Percentiles rank a stretch among this genome's conserved stretches.
phyloP scores from a whole-genome alignment of 108 stramenopile species.

The Aurantiochytrium sp. region DNA sequence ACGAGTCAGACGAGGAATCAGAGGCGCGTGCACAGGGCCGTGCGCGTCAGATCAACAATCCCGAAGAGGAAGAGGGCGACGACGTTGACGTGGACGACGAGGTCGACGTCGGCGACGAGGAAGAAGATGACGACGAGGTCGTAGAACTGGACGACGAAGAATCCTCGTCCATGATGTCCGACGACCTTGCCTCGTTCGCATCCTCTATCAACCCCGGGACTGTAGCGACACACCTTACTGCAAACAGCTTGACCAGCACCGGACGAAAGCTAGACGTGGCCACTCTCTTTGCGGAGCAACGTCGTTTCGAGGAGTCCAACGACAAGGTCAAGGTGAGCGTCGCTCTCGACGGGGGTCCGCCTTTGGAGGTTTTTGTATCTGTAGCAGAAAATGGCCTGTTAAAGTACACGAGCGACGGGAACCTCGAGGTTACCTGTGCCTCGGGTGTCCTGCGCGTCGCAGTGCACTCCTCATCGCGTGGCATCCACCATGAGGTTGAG shows the following conservation, averaged over 20 bases:
- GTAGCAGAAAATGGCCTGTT: neutral
- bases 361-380: neutral
- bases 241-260: neutral
- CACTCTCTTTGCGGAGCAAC: neutral
- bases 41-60: neutral
- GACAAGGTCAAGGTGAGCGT: neutral
- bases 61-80: neutral
- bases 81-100: neutral
- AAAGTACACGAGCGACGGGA: neutral
- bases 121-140: neutral
- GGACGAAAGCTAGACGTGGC: neutral
- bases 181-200: neutral
- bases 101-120: neutral
- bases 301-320: neutral
- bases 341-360: neutral
- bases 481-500: neutral
- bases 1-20: neutral
- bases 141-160: neutral
- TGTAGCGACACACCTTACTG: neutral
- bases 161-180: neutral
- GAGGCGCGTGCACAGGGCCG: neutral
- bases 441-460: neutral
- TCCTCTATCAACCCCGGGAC: neutral
- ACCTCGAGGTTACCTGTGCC: neutral
- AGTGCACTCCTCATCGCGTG: neutral